These are phyloP conservation scores for Pichia sp. DNA, from an alignment of 1,139 yeast genomes.

Conservation along the genomic window DNA sequence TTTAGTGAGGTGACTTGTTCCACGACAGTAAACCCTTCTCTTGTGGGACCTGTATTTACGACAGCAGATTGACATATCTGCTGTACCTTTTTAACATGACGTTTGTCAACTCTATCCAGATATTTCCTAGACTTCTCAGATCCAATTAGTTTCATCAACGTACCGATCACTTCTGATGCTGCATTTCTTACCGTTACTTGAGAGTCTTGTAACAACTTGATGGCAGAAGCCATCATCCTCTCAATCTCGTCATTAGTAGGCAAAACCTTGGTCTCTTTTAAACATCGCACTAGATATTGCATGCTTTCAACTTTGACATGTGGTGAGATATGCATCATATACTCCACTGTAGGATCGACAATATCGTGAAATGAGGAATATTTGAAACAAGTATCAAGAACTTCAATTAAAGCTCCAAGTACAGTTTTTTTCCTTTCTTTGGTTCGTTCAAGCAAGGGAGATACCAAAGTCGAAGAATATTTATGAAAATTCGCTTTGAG, in stretches of 20 bases:
- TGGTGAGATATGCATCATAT: conserved; percentile 76
- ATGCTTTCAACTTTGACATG: conserved; percentile 72
- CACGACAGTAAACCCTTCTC: neutral
- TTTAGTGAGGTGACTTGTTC: neutral
- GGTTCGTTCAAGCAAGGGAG: conserved; percentile 71
- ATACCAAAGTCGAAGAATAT: conserved; percentile 52
- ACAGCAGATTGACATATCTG: conserved; percentile 55
- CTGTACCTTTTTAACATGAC: conserved; percentile 56
- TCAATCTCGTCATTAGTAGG: conserved; percentile 57
- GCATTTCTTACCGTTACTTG: conserved; percentile 81
- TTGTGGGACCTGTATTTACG: conserved; percentile 33
- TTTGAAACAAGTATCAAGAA: conserved; percentile 62
- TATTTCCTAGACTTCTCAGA: conserved; percentile 58
- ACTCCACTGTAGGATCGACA: conserved; percentile 55
- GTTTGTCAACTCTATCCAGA: conserved; percentile 69
- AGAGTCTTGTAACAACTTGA: conserved; percentile 70
- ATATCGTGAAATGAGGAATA: conserved; percentile 53
- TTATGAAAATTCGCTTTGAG: conserved; percentile 51
- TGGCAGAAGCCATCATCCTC: conserved; percentile 49
- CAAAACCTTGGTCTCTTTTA: conserved; percentile 43
- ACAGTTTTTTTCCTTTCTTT: conserved; percentile 85
- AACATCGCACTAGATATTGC: conserved; percentile 60
- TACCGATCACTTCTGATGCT: conserved; percentile 77
- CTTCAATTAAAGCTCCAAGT: conserved; percentile 59
- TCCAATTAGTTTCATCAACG: conserved; percentile 77